A percentile compares a stretch with the other conserved stretches of the same genome.
These are phyloP conservation scores for Kodamaea fukazawae DNA, from an alignment of 805 yeast species.

Conservation along the genomic window DNA sequence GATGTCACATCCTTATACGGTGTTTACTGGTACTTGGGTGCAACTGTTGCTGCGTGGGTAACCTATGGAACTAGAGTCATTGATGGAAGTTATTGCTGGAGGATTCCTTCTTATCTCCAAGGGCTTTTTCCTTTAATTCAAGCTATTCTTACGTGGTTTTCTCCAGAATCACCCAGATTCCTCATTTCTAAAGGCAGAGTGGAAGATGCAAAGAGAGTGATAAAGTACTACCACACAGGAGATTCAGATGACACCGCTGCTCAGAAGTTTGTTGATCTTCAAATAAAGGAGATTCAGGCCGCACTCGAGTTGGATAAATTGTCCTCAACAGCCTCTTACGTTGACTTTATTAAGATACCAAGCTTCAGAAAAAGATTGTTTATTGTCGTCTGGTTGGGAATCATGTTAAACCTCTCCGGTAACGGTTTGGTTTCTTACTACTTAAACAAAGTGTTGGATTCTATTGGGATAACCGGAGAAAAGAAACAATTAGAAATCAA, in stretches of 20 bases:
- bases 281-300: conserved; percentile 22
- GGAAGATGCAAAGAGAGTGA: conserved; percentile 24
- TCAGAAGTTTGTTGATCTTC: conserved; percentile 17
- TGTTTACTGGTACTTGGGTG: conserved; percentile 52
- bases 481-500: conserved; percentile 47
- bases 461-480: conserved; percentile 52
- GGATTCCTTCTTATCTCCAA: conserved; percentile 53
- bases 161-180: conserved; percentile 41
- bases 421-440: conserved; percentile 53
- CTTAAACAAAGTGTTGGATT: conserved; percentile 46
- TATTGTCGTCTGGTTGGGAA: conserved; percentile 31
- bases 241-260: conserved; percentile 26
- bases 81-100: conserved; percentile 44
- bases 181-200: conserved; percentile 22
- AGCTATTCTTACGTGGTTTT: conserved; percentile 27
- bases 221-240: conserved; percentile 41
- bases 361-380: conserved; percentile 42
- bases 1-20: conserved; percentile 39
- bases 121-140: conserved; percentile 48
- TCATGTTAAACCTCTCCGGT: conserved; percentile 47
- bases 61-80: conserved; percentile 44
- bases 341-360: conserved; percentile 36
- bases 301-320: conserved; percentile 37
- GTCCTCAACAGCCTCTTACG: conserved; percentile 29
- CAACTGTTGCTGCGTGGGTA: conserved; percentile 50